Percentiles rank a stretch among this genome's conserved stretches.
Evolutionary conservation across 306 rosid species (phyloP).

Genomic region (Casuarina equisetifolia): DNA sequence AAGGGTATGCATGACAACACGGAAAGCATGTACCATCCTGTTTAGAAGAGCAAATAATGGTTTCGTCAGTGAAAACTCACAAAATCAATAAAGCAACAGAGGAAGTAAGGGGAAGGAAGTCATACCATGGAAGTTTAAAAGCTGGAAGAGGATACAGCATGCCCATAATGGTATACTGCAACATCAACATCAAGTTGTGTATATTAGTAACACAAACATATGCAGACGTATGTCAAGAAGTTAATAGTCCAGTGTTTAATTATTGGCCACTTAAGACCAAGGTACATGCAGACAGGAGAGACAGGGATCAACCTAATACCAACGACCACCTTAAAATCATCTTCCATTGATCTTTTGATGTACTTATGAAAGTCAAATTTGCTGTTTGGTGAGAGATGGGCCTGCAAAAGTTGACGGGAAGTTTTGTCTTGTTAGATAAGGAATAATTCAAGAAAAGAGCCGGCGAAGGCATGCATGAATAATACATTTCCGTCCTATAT

Average conservation of each 20-base stretch:
- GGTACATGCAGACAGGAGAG: not conserved
- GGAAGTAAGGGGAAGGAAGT: not conserved
- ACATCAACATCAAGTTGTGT: not conserved
- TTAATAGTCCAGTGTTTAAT: no score
- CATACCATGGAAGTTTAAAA: conserved; percentile 57
- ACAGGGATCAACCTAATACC: conserved; percentile 51
- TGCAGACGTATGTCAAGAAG: not conserved
- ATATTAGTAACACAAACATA: not conserved
- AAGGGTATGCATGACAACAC: conserved; percentile 59
- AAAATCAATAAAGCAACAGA: not conserved
- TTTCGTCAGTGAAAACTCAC: not conserved
- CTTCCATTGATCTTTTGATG: conserved; percentile 79
- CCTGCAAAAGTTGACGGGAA: conserved; percentile 40
- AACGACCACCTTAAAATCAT: conserved; percentile 71
- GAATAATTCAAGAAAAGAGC: not conserved
- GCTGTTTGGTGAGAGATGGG: conserved; percentile 55
- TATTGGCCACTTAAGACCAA: no score
- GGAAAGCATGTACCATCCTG: conserved; percentile 66
- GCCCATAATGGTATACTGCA: conserved; percentile 60
- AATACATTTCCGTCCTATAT: no score
- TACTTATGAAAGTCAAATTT: conserved; percentile 75
- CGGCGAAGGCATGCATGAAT: no score
- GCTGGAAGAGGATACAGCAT: conserved; percentile 56
- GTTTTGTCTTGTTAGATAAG: not conserved
- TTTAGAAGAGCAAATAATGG: not conserved